Conservation (phyloP, 2,329 filamentous ascomycete species). For the Verticillium nubilum region DNA sequence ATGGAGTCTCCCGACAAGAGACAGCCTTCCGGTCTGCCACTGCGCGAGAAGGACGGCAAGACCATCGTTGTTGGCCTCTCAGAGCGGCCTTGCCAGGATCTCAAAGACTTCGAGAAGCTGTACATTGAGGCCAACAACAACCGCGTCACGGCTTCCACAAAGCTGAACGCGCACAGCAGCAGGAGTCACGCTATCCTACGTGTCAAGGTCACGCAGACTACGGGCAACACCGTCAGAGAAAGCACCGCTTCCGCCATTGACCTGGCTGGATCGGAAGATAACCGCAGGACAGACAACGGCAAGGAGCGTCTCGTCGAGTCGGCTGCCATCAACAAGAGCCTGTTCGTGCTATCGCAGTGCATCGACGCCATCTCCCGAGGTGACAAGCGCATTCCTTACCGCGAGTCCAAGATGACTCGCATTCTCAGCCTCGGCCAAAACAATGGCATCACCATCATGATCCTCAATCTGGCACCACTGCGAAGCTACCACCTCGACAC, state of each 20-base stretch:
- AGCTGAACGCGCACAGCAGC: conserved; percentile 87
- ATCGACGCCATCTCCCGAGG: conserved; percentile 84
- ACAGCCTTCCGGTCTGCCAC: conserved; percentile 70
- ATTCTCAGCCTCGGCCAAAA: conserved; percentile 92
- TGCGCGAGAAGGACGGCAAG: conserved; percentile 81
- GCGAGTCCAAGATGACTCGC: conserved; percentile 95
- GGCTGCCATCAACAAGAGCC: conserved; percentile 93
- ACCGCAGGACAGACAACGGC: conserved; percentile 87
- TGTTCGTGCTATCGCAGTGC: conserved; percentile 91
- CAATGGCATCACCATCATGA: conserved; percentile 93
- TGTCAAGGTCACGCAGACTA: conserved; percentile 79
- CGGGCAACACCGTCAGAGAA: conserved; percentile 60
- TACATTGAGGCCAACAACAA: conserved; percentile 93
- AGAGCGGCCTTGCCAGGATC: conserved; percentile 72
- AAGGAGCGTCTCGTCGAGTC: conserved; percentile 92
- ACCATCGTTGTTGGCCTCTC: conserved; percentile 82
- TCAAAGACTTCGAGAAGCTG: conserved; percentile 84
- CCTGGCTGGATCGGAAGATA: conserved; percentile 92
- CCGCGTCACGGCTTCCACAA: conserved; percentile 82
- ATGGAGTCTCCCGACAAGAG: conserved; percentile 86
- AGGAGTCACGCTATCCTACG: conserved; percentile 86
- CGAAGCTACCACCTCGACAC: conserved; percentile 92
- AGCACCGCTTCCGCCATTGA: conserved; percentile 93
- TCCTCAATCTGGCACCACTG: conserved; percentile 87
- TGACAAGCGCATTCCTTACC: conserved; percentile 77